Conservation (phyloP, 805 yeast genomes). For the Huiozyma naganishii region DNA sequence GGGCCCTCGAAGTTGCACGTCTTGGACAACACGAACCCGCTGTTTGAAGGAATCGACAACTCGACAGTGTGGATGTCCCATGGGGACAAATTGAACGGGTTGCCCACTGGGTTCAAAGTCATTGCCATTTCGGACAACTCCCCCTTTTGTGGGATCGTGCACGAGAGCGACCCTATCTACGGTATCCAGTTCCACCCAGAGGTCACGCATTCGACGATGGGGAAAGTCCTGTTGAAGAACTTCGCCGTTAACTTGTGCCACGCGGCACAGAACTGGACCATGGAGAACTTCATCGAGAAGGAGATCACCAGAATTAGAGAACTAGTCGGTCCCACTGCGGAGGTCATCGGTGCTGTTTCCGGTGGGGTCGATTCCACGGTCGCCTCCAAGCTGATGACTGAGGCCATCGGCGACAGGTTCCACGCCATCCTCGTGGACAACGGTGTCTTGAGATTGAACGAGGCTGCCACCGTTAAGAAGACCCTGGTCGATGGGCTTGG, state of each 20-base stretch:
- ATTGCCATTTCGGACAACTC: constrained; percentile 91
- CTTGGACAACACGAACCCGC: constrained; percentile 50
- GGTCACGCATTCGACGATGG: constrained; percentile 91
- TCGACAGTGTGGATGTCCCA: constrained; percentile 99
- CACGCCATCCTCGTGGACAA: constrained; percentile 97
- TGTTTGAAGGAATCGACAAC: constrained; percentile 84
- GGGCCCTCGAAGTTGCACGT: constrained; percentile 90
- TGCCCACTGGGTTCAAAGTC: constrained; percentile 80
- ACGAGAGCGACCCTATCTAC: constrained; percentile 60
- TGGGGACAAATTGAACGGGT: constrained; percentile 86
- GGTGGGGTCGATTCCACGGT: constrained; percentile 99
- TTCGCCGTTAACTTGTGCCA: constrained; percentile 88
- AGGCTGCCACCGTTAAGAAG: constrained; percentile 78
- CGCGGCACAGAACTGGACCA: constrained; percentile 87
- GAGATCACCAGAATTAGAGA: constrained; percentile 87
- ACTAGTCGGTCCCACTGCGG: constrained; percentile 94
- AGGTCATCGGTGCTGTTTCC: constrained; percentile 98
- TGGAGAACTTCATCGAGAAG: constrained; percentile 95
- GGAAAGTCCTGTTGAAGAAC: constrained; percentile 77
- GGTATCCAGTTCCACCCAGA: constrained; percentile 99
- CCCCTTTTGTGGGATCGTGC: constrained; percentile 88
- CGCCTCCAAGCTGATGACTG: constrained; percentile 95
- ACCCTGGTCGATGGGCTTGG: constrained; percentile 90
- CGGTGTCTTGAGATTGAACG: constrained; percentile 93
- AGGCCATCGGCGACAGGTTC: constrained; percentile 97